phyloP scores from a whole-genome alignment of 192 early-diverging fungal genomes.

The Coemansia asiatica region DNA sequence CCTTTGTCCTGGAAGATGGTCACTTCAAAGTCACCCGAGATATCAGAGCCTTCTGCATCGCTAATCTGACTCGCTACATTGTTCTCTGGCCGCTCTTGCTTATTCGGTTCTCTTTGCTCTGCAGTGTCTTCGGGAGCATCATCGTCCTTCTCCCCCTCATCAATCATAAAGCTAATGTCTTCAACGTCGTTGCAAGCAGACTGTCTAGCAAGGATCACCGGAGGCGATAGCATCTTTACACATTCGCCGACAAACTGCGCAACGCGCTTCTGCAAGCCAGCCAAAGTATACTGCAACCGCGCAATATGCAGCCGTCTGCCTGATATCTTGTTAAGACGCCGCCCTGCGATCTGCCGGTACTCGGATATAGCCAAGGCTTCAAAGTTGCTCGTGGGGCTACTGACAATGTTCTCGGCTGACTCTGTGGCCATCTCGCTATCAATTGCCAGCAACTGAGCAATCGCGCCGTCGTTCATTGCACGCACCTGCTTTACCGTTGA shows the following conservation, averaged over 20 bases:
- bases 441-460: slow-evolving; percentile 21
- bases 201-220: neutral
- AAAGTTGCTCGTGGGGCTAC: neutral
- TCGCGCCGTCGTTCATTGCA: slow-evolving; percentile 10
- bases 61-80: neutral
- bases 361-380: slow-evolving; percentile 1
- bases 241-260: slow-evolving; percentile 21
- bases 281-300: slow-evolving; percentile 23
- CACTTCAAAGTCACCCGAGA: slow-evolving; percentile 31
- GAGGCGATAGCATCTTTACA: slow-evolving; percentile 3
- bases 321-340: slow-evolving; percentile 42
- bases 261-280: slow-evolving; percentile 13
- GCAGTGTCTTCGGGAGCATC: neutral
- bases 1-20: slow-evolving; percentile 19
- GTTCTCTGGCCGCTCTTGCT: neutral
- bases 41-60: neutral
- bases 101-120: too few species aligned
- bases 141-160: slow-evolving; percentile 2
- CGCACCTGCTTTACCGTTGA: slow-evolving; percentile 26
- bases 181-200: neutral
- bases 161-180: slow-evolving; percentile 3
- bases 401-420: neutral
- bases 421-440: neutral
- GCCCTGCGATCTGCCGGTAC: slow-evolving; percentile 28
- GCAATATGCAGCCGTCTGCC: slow-evolving; percentile 34